Evolutionary conservation across 192 early-diverging fungal species (phyloP).

Genomic region (Rhizophagus clarus): DNA sequence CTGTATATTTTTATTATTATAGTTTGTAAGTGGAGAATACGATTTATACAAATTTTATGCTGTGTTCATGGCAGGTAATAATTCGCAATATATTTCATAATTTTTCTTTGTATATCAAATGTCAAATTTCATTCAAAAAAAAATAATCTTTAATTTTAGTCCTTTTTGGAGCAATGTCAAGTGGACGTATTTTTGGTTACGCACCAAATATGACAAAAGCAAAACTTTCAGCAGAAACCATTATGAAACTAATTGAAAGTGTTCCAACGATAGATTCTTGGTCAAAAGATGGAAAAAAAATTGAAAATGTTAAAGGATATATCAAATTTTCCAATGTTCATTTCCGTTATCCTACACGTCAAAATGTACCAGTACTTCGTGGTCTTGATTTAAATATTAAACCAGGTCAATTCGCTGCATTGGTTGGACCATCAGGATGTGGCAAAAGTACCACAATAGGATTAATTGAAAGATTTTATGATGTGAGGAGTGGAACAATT

Average conservation of each 20-base stretch:
- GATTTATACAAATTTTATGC: conserved; percentile 37
- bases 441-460: conserved; percentile 69
- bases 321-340: conserved; percentile 40
- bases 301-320: conserved; percentile 37
- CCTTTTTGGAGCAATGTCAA: conserved; percentile 36
- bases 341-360: conserved; percentile 61
- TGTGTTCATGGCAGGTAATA: conserved; percentile 32
- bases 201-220: conserved; percentile 62
- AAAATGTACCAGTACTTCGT: conserved; percentile 60
- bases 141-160: not conserved
- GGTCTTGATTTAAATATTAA: conserved; percentile 55
- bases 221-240: conserved; percentile 52
- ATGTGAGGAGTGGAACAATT: conserved; percentile 44
- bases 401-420: conserved; percentile 71
- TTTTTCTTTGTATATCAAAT: too few relatives aligned
- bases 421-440: conserved; percentile 77
- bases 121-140: too few relatives aligned
- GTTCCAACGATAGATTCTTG: conserved; percentile 47
- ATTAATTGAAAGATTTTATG: conserved; percentile 61
- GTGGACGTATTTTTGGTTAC: conserved; percentile 51
- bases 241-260: conserved; percentile 52
- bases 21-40: conserved; percentile 4
- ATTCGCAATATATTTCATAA: too few relatives aligned
- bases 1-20: conserved; percentile 4
- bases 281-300: conserved; percentile 35